phyloP scores from a whole-genome alignment of 2,329 filamentous ascomycete genomes.

The Lasiodiplodia theobromae region DNA sequence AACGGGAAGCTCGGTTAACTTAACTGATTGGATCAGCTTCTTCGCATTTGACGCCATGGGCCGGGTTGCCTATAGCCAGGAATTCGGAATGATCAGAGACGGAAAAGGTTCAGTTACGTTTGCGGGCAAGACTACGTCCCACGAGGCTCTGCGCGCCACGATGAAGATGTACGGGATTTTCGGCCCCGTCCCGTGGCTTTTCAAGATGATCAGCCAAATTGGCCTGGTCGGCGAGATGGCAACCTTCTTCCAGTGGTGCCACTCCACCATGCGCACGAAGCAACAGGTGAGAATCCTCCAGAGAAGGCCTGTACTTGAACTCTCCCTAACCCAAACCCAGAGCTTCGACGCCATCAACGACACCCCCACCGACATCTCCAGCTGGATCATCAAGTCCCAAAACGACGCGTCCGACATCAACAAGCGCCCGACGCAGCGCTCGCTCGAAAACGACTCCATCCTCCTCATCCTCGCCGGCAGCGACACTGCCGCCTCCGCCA shows the following conservation, averaged over 20 bases:
- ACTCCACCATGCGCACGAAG: constrained; percentile 19
- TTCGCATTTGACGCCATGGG: constrained; percentile 60
- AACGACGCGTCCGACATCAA: not conserved
- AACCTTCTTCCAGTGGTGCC: constrained; percentile 22
- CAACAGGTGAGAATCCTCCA: constrained; percentile 10
- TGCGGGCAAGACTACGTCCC: constrained; percentile 30
- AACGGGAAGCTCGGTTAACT: constrained; percentile 35
- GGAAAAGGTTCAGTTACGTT: constrained; percentile 39
- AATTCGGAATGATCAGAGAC: constrained; percentile 48
- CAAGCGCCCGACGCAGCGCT: constrained; percentile 33
- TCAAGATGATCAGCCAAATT: constrained; percentile 38
- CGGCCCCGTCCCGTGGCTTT: constrained; percentile 46
- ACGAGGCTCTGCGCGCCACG: constrained; percentile 41
- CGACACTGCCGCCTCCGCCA: constrained; percentile 22
- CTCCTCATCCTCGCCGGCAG: constrained; percentile 44
- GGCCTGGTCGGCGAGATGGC: constrained; percentile 1
- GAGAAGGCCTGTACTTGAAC: not conserved
- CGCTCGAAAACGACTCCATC: constrained; percentile 44
- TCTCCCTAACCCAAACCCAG: not conserved
- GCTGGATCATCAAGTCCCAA: constrained; percentile 18
- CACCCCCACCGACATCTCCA: constrained; percentile 21
- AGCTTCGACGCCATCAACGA: not conserved
- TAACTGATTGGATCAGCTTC: constrained; percentile 47
- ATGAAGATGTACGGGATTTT: constrained; percentile 45
- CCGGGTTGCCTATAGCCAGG: constrained; percentile 52